phyloP scores from a whole-genome alignment of 108 stramenopile genomes.

The Cylindrotheca fusiformis region DNA sequence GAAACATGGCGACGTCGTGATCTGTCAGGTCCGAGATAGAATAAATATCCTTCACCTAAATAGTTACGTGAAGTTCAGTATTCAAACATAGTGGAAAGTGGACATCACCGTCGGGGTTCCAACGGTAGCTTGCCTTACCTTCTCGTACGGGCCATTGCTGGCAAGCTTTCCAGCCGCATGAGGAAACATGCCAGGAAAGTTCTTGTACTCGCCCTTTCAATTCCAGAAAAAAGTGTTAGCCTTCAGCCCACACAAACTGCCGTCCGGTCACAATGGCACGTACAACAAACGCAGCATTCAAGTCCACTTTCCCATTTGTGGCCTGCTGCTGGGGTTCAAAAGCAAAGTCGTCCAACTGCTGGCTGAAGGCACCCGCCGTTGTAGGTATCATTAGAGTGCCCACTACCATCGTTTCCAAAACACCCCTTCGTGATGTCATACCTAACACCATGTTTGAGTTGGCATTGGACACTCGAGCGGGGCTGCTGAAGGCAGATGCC shows the following conservation, averaged over 20 bases:
- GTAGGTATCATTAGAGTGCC: background rate
- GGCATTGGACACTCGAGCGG: no score
- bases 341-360: constrained; percentile 19
- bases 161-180: constrained; percentile 62
- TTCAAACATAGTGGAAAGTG: no score
- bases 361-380: constrained; percentile 4
- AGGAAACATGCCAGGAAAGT: constrained; percentile 65
- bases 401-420: no score
- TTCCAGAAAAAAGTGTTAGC: no score
- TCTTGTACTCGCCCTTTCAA: constrained; percentile 54
- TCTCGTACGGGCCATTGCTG: constrained; percentile 56
- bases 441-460: no score
- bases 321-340: constrained; percentile 43
- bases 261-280: constrained; percentile 17
- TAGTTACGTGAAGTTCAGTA: no score
- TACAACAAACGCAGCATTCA: constrained; percentile 68
- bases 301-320: constrained; percentile 54
- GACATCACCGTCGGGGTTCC: no score
- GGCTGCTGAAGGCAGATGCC: no score
- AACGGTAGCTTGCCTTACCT: no score
- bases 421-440: no score
- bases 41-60: constrained; percentile 59
- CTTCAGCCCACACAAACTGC: no score
- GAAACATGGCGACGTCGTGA: constrained; percentile 58
- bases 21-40: constrained; percentile 52